Conservation (phyloP, 2,329 filamentous ascomycete genomes). For the Fusarium papillatum region DNA sequence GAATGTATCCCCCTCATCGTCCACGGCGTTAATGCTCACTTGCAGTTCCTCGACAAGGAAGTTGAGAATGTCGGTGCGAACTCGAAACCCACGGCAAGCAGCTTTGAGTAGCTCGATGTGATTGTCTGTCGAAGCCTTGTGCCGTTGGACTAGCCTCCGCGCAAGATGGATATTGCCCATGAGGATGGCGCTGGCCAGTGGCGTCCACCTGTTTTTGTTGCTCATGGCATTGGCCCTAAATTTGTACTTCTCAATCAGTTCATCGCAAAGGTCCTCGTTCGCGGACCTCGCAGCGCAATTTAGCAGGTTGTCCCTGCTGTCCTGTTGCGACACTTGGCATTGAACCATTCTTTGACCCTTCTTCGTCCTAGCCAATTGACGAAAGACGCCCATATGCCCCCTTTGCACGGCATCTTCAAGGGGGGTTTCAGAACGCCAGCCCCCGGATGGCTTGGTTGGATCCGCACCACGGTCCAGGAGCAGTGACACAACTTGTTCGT, state of each 20-base stretch:
- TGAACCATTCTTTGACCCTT: not conserved
- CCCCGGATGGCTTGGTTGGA: not conserved
- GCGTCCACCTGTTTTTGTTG: fast-evolving
- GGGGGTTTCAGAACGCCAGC: fast-evolving
- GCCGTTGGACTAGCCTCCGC: not conserved
- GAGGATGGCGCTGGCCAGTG: not conserved
- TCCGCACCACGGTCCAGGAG: not conserved
- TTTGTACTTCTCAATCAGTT: not conserved
- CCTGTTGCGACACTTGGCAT: not conserved
- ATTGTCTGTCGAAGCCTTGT: not conserved
- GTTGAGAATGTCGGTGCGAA: not conserved
- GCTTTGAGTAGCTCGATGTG: not conserved
- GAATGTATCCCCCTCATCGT: not conserved
- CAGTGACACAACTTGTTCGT: not conserved
- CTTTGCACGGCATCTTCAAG: not conserved
- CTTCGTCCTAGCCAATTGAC: not conserved
- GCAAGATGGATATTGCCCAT: not conserved
- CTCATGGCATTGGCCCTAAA: not conserved
- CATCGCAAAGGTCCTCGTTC: not conserved
- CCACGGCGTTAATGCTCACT: not conserved
- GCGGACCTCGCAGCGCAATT: fast-evolving
- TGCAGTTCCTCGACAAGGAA: not conserved
- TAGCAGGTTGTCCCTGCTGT: not conserved
- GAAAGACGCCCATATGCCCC: not conserved
- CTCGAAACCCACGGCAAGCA: not conserved